These are phyloP conservation scores for Sporormia fimetaria DNA, from an alignment of 495 filamentous ascomycete genomes.

Conservation along the genomic window DNA sequence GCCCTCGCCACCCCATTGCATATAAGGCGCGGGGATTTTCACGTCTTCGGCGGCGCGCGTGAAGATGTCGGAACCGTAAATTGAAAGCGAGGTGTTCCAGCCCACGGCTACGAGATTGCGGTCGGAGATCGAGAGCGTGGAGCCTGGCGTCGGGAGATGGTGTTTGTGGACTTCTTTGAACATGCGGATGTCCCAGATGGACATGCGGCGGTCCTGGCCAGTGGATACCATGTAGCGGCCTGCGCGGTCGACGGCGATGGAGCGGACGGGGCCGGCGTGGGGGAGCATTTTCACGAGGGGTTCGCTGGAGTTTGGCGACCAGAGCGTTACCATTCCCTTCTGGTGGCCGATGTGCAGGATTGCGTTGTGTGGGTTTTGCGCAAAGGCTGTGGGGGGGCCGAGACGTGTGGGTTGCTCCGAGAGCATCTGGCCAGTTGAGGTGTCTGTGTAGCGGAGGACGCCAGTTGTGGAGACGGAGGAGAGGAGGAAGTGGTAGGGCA, in stretches of 20 bases:
- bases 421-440: constrained; percentile 78
- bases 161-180: constrained; percentile 87
- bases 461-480: constrained; percentile 58
- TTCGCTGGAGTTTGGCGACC: constrained; percentile 85
- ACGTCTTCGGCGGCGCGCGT: constrained; percentile 20
- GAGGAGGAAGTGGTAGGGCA: constrained; percentile 92
- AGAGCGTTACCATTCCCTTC: constrained; percentile 85
- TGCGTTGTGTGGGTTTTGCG: constrained; percentile 83
- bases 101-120: constrained; percentile 75
- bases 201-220: constrained; percentile 84
- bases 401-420: constrained; percentile 70
- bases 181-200: constrained; percentile 92
- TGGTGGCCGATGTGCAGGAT: constrained; percentile 85
- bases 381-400: constrained; percentile 71
- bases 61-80: constrained; percentile 52
- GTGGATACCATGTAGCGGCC: constrained; percentile 93
- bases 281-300: constrained; percentile 87
- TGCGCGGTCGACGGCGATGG: constrained; percentile 72
- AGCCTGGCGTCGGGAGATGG: constrained; percentile 75
- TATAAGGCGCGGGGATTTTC: constrained; percentile 80
- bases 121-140: constrained; percentile 77
- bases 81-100: constrained; percentile 78
- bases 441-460: constrained; percentile 62
- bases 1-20: constrained; percentile 84
- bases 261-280: constrained; percentile 87